Evolutionary conservation across 306 rosid genomes (phyloP).

Genomic region (Prosopis cineraria): DNA sequence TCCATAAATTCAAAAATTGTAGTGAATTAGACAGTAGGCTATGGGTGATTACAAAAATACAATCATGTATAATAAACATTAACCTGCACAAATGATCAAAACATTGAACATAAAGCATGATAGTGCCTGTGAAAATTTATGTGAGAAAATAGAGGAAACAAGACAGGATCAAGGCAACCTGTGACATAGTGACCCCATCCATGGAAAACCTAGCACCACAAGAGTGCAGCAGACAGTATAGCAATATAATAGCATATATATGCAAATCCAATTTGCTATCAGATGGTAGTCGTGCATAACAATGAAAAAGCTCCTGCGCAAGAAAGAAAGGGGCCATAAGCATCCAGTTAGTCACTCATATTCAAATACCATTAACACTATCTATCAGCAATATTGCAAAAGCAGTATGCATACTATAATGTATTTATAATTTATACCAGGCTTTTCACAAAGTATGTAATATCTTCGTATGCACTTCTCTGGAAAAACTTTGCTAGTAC

Average conservation of each 20-base stretch:
- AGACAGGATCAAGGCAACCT: slow-evolving; percentile 53
- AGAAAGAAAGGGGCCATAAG: slow-evolving; percentile 43
- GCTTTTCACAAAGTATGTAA: slow-evolving; percentile 40
- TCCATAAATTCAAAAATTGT: slow-evolving; percentile 1
- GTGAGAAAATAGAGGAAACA: neutral
- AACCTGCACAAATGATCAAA: neutral
- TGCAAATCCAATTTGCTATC: slow-evolving; percentile 82
- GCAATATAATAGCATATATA: slow-evolving; percentile 64
- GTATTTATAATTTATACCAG: slow-evolving; percentile 52
- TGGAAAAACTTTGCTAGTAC: slow-evolving; percentile 49
- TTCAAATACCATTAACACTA: slow-evolving; percentile 23
- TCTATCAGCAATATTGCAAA: slow-evolving; percentile 30
- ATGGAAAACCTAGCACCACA: slow-evolving; percentile 45
- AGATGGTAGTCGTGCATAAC: slow-evolving; percentile 51
- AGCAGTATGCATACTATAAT: slow-evolving; percentile 32
- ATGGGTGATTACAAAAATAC: neutral
- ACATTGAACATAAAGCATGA: neutral
- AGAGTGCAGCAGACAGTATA: slow-evolving; percentile 60
- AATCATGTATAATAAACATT: neutral
- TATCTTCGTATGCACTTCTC: slow-evolving; percentile 42
- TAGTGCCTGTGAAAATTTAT: neutral
- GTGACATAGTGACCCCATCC: slow-evolving; percentile 55
- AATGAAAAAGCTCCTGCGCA: slow-evolving; percentile 75
- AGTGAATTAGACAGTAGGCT: neutral
- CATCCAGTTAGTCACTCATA: slow-evolving; percentile 34